These are phyloP conservation scores for Fusarium brachygibbosum DNA, from an alignment of 2,329 filamentous ascomycete species.

Conservation along the genomic window DNA sequence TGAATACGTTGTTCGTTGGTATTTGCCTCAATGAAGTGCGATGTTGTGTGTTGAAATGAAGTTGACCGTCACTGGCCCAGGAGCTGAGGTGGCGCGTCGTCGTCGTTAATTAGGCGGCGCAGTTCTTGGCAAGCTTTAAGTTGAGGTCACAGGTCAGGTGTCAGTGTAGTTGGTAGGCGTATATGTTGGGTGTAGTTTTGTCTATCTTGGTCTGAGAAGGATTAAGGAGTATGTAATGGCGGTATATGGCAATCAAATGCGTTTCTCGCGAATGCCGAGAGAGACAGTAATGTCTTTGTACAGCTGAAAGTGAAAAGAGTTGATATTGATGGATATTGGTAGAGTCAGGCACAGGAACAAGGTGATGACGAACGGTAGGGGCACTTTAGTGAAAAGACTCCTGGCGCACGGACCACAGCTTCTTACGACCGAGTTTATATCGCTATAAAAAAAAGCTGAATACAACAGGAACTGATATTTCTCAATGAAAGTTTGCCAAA, in stretches of 20 bases:
- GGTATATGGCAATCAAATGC: neutral
- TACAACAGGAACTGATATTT: neutral
- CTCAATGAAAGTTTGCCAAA: neutral
- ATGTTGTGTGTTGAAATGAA: constrained; percentile 14
- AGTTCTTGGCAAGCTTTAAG: constrained; percentile 41
- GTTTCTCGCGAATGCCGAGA: neutral
- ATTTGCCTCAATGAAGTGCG: neutral
- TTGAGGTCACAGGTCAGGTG: constrained; percentile 18
- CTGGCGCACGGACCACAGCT: constrained; percentile 31
- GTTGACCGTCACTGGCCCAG: constrained; percentile 1
- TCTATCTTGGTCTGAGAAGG: neutral
- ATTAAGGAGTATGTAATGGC: neutral
- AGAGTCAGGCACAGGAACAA: constrained; percentile 22
- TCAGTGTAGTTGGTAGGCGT: neutral
- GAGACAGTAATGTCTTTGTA: neutral
- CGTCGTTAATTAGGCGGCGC: constrained; percentile 37
- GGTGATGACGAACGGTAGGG: constrained; percentile 38
- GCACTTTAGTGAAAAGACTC: constrained; percentile 20
- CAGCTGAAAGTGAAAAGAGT: neutral
- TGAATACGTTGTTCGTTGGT: constrained; percentile 1
- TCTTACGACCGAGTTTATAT: constrained; percentile 10
- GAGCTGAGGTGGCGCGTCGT: constrained; percentile 34
- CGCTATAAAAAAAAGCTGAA: neutral
- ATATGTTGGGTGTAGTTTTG: neutral
- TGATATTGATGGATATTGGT: neutral